These are phyloP conservation scores for Dipteronia dyeriana DNA, from an alignment of 345 rosid species.

Conservation along the genomic window DNA sequence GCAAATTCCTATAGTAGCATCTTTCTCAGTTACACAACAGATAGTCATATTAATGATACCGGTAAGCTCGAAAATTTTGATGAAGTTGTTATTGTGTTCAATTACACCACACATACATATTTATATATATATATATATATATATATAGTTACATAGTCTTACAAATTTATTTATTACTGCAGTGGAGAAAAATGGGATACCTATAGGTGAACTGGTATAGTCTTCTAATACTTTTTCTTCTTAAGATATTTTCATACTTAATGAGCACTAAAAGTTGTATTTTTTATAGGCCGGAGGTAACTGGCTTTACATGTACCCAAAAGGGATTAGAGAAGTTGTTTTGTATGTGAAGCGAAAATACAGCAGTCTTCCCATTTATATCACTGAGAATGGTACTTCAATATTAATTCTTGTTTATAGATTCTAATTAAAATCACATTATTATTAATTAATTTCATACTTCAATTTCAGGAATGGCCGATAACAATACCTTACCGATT, in stretches of 20 bases:
- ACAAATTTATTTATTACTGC: no score
- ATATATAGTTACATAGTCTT: no score
- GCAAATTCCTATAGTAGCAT: neutral
- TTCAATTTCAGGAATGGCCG: constrained; percentile 27
- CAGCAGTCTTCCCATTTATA: constrained; percentile 31
- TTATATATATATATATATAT: no score
- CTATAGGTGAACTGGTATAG: constrained; percentile 37
- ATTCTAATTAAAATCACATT: neutral
- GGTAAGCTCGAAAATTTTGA: neutral
- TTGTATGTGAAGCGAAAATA: constrained; percentile 28
- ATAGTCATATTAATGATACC: constrained; percentile 21
- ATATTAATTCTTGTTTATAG: neutral
- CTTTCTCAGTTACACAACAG: constrained; percentile 32
- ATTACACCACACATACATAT: no score
- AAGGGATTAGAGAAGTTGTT: constrained; percentile 34
- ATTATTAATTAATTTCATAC: neutral
- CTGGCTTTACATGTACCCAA: constrained; percentile 42
- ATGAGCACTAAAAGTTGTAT: neutral
- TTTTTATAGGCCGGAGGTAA: constrained; percentile 30
- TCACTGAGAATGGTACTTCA: constrained; percentile 47
- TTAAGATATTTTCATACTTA: no score
- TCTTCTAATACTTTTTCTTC: no score
- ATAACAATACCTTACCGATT: constrained; percentile 33
- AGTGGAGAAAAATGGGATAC: constrained; percentile 40
- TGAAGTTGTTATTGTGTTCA: no score